These are phyloP conservation scores for Mycena olivaceomarginata DNA, from an alignment of 768 basidiomycete species.

Conservation along the genomic window DNA sequence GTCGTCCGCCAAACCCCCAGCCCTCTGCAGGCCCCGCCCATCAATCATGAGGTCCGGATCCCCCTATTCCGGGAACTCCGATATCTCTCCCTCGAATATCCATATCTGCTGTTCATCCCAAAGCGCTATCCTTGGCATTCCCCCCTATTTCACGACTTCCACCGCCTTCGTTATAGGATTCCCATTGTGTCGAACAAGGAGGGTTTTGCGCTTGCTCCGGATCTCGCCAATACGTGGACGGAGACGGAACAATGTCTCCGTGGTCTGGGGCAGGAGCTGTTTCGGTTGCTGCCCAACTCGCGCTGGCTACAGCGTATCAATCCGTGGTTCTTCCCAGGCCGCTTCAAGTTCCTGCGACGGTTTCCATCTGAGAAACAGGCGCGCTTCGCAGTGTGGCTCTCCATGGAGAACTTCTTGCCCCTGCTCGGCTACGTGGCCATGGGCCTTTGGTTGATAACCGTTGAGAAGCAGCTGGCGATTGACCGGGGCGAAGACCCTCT, in stretches of 20 bases:
- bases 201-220: not conserved
- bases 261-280: not conserved
- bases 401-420: slow-evolving; percentile 9
- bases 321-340: slow-evolving; percentile 12
- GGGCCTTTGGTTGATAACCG: slow-evolving; percentile 8
- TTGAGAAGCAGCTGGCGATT: not conserved
- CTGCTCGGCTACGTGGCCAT: slow-evolving; percentile 21
- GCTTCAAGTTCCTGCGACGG: not conserved
- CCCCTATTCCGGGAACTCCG: slow-evolving; percentile 8
- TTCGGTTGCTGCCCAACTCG: not conserved
- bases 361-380: not conserved
- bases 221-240: not conserved
- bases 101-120: slow-evolving; percentile 16
- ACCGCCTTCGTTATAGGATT: not conserved
- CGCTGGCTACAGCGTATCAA: not conserved
- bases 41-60: not conserved
- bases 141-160: not conserved
- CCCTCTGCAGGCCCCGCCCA: not conserved
- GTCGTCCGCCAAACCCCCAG: slow-evolving; percentile 6
- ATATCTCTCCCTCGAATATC: not conserved
- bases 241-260: not conserved
- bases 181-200: not conserved
- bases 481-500: not conserved
- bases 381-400: slow-evolving; percentile 2
- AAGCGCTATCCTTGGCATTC: not conserved